phyloP scores from a whole-genome alignment of 148 eudicot genomes.

The Camellia granthamiana region DNA sequence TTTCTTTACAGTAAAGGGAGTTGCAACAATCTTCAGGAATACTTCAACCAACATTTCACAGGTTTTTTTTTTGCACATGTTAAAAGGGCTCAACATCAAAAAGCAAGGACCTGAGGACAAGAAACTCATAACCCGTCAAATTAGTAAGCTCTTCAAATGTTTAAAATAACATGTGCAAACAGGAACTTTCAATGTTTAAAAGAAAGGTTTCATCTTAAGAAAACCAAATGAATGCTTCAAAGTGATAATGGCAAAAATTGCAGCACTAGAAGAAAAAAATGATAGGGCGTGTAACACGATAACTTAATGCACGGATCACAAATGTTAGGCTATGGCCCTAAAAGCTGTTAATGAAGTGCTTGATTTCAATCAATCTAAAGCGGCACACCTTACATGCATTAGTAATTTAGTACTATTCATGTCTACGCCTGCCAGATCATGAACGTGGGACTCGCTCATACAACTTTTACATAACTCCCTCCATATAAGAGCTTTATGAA shows the following conservation, averaged over 20 bases:
- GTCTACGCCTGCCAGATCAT: not conserved
- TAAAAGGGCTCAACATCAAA: not conserved
- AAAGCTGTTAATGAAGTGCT: not conserved
- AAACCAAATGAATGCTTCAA: not conserved
- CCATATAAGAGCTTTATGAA: not conserved
- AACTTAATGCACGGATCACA: not conserved
- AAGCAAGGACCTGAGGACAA: slow-evolving; percentile 5
- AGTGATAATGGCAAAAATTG: not conserved
- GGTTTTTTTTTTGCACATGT: not conserved
- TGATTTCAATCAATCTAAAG: not conserved
- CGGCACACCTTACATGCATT: not conserved
- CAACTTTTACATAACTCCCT: not conserved
- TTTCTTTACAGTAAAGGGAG: not conserved
- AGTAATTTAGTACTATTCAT: not conserved
- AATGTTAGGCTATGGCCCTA: not conserved
- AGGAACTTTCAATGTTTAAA: too few species aligned
- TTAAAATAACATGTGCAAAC: not conserved
- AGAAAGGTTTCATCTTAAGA: not conserved
- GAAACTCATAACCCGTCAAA: not conserved
- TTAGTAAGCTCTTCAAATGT: too few species aligned
- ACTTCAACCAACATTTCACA: not conserved
- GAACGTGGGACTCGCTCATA: not conserved
- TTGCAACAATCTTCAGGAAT: not conserved
- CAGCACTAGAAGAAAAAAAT: not conserved
- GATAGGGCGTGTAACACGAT: not conserved